These are phyloP conservation scores for Chalaropsis ovoidea DNA, from an alignment of 2,329 filamentous ascomycete species.

Conservation along the genomic window DNA sequence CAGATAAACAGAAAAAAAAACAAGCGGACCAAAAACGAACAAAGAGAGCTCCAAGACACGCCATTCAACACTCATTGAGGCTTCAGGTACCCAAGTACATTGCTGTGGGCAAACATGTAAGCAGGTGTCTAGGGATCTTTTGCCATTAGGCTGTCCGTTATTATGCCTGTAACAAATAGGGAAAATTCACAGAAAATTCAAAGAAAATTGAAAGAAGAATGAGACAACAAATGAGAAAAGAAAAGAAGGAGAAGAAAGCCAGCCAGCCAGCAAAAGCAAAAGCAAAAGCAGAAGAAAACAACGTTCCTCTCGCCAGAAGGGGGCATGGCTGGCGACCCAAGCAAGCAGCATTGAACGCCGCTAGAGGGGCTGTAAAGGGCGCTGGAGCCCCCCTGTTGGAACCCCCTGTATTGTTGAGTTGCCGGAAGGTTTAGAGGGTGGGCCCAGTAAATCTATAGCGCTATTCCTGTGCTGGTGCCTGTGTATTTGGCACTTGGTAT, in stretches of 20 bases:
- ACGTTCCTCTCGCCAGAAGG: not conserved
- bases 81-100: too few relatives aligned
- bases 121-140: too few relatives aligned
- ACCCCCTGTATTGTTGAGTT: not conserved
- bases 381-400: not conserved
- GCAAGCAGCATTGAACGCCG: not conserved
- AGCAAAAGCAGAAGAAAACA: too few relatives aligned
- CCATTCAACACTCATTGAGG: too few relatives aligned
- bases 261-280: conserved; percentile 5
- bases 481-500: too few relatives aligned
- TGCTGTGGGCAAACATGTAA: too few relatives aligned
- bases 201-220: conserved; percentile 18
- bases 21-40: too few relatives aligned
- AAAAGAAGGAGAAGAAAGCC: conserved; percentile 24
- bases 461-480: too few relatives aligned
- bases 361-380: not conserved
- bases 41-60: too few relatives aligned
- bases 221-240: conserved; percentile 23
- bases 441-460: not conserved
- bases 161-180: conserved; percentile 10
- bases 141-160: not conserved
- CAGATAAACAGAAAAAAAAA: too few relatives aligned
- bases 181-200: conserved; percentile 24
- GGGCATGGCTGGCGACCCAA: not conserved
- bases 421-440: not conserved